Conservation (phyloP, 495 filamentous ascomycete species). For the Ascodesmis nigricans region DNA sequence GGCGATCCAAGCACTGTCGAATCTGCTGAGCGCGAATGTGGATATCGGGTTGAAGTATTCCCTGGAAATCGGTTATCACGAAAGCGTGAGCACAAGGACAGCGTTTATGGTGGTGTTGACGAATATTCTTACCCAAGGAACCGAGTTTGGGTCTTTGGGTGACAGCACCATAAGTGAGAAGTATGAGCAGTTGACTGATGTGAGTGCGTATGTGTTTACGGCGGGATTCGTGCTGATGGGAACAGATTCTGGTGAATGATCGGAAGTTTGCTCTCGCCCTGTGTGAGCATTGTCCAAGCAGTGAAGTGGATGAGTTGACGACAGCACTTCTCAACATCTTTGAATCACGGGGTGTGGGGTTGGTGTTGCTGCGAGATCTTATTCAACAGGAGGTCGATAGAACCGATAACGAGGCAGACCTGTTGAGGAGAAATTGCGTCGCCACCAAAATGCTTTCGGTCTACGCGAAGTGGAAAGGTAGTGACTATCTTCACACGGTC, state of each 20-base stretch:
- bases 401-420: constrained; percentile 42
- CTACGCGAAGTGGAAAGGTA: constrained; percentile 46
- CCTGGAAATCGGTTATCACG: constrained; percentile 41
- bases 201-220: constrained; percentile 14
- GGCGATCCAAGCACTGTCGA: constrained; percentile 40
- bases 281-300: constrained; percentile 38
- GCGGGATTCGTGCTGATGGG: neutral
- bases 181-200: constrained; percentile 38
- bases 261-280: constrained; percentile 37
- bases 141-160: constrained; percentile 42
- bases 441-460: constrained; percentile 47
- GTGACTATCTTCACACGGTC: constrained; percentile 37
- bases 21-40: constrained; percentile 43
- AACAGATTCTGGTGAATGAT: constrained; percentile 35
- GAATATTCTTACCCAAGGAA: constrained; percentile 44
- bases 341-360: constrained; percentile 36
- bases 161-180: constrained; percentile 42
- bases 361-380: constrained; percentile 37
- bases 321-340: constrained; percentile 44
- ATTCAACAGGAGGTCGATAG: constrained; percentile 44
- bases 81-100: constrained; percentile 41
- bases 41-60: constrained; percentile 45
- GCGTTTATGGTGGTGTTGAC: constrained; percentile 45
- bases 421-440: constrained; percentile 40
- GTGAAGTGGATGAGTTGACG: constrained; percentile 42